phyloP scores from a whole-genome alignment of 805 yeast genomes.

The Torulaspora delbrueckii region DNA sequence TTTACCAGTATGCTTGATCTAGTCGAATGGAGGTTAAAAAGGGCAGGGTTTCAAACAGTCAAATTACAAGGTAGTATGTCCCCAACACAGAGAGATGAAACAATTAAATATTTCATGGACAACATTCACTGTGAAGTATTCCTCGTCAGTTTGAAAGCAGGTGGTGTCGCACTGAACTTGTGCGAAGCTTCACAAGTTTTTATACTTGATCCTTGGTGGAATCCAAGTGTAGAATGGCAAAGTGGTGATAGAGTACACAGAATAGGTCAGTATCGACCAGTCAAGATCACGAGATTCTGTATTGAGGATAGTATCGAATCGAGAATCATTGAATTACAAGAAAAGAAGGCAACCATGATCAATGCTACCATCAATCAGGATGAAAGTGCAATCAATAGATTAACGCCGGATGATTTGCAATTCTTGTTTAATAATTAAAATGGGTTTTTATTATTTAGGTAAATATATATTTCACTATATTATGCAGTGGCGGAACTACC shows the following conservation, averaged over 20 bases:
- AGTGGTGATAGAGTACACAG: constrained; percentile 97
- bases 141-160: constrained; percentile 92
- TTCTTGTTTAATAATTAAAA: constrained; percentile 78
- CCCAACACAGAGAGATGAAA: constrained; percentile 88
- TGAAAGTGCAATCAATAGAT: constrained; percentile 79
- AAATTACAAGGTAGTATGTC: constrained; percentile 96
- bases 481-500: constrained; percentile 51
- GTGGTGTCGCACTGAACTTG: constrained; percentile 94
- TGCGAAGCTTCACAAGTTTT: constrained; percentile 98
- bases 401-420: constrained; percentile 92
- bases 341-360: constrained; percentile 97
- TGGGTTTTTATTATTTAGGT: neutral
- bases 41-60: constrained; percentile 94
- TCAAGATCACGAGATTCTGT: constrained; percentile 83
- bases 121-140: constrained; percentile 90
- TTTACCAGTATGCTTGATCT: constrained; percentile 95
- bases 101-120: constrained; percentile 88
- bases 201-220: constrained; percentile 98
- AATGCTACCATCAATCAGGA: constrained; percentile 93
- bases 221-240: constrained; percentile 97
- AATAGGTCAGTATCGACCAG: constrained; percentile 94
- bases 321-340: constrained; percentile 91
- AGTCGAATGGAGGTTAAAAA: constrained; percentile 89
- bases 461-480: neutral
- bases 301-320: constrained; percentile 97